These are phyloP conservation scores for Didymellaceae sp. DNA, from an alignment of 2,329 filamentous ascomycete genomes.

Conservation along the genomic window DNA sequence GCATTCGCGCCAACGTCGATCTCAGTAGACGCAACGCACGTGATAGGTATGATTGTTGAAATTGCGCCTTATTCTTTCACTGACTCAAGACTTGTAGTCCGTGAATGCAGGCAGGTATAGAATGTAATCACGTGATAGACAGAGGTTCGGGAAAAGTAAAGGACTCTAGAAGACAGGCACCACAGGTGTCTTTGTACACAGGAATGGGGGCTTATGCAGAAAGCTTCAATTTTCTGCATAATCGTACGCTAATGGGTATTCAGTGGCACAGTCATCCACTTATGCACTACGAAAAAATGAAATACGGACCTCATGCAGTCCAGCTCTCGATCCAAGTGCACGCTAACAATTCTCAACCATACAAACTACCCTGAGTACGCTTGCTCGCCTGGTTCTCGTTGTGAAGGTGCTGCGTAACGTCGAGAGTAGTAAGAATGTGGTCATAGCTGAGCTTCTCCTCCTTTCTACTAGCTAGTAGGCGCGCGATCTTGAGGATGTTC, in stretches of 20 bases:
- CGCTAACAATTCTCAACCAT: slow-evolving; percentile 22
- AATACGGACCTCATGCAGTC: not conserved
- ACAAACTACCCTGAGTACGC: slow-evolving; percentile 37
- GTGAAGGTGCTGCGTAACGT: slow-evolving; percentile 50
- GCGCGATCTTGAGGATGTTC: slow-evolving; percentile 49
- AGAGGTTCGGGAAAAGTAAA: no score
- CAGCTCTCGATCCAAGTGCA: not conserved
- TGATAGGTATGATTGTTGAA: no score
- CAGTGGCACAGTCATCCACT: not conserved
- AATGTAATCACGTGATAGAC: no score
- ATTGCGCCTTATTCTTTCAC: no score
- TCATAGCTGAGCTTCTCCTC: slow-evolving; percentile 31
- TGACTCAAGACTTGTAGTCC: no score
- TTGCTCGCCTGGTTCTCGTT: slow-evolving; percentile 45
- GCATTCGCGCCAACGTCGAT: no score
- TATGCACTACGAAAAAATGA: not conserved
- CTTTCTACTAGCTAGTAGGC: slow-evolving; percentile 35
- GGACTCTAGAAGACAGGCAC: not conserved
- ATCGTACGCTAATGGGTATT: not conserved
- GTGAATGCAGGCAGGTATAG: no score
- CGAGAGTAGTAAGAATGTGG: slow-evolving; percentile 45
- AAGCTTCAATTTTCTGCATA: not conserved
- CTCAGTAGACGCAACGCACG: no score
- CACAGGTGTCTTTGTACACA: not conserved
- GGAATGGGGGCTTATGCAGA: no score